Conservation (phyloP, 1,284 basidiomycete genomes). For the Ceratobasidium sp. region DNA sequence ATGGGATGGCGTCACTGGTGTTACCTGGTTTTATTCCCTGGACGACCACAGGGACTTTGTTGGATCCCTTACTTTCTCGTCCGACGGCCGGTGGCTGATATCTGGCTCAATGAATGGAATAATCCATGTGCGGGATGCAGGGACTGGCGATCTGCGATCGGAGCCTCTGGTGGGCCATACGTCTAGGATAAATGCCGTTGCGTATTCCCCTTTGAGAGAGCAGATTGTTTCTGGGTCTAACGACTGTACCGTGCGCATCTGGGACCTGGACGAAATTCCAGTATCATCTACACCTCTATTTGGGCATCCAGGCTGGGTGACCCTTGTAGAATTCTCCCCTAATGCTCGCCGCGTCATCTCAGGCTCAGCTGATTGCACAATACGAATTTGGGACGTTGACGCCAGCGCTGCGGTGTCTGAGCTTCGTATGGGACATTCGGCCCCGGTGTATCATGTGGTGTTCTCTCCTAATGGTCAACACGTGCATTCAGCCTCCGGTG, state of each 20-base stretch:
- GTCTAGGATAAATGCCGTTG: background rate
- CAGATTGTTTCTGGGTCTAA: constrained; percentile 20
- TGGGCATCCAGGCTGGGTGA: constrained; percentile 10
- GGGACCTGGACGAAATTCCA: too few species aligned
- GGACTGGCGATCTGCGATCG: background rate
- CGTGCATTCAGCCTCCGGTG: constrained; percentile 43
- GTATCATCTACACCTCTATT: background rate
- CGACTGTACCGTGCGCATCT: too few species aligned
- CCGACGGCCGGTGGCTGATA: background rate
- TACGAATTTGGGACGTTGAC: constrained; percentile 5
- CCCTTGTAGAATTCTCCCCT: constrained; percentile 34
- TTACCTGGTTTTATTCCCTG: too few species aligned
- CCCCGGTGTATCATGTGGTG: background rate
- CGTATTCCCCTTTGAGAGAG: constrained; percentile 16
- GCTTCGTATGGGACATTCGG: background rate
- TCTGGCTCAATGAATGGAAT: background rate
- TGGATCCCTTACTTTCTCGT: too few species aligned
- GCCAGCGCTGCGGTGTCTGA: background rate
- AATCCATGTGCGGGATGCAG: background rate
- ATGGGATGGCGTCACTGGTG: too few species aligned
- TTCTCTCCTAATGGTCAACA: constrained; percentile 36
- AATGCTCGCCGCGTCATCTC: constrained; percentile 39
- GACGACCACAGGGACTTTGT: too few species aligned
- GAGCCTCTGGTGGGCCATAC: constrained; percentile 15
- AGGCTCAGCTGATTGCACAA: constrained; percentile 40